Evolutionary conservation across 805 yeast species (phyloP).

Genomic region (Ogataea corticis): DNA sequence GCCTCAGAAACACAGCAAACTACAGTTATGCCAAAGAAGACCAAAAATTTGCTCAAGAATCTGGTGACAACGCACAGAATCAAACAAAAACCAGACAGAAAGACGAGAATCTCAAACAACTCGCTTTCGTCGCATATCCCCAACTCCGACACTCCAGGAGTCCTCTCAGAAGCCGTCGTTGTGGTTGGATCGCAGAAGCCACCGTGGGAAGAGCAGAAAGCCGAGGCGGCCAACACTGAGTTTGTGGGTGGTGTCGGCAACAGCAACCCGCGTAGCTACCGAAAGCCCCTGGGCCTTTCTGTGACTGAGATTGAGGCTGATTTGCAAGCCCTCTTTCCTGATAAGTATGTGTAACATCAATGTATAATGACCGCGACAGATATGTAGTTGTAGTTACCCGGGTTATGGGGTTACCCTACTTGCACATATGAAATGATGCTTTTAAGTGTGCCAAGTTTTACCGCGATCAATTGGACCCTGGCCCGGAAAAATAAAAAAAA

Average conservation of each 20-base stretch:
- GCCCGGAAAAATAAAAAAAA: background rate
- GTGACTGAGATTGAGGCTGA: constrained; percentile 32
- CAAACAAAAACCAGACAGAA: background rate
- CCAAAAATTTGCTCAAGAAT: constrained; percentile 2
- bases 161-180: background rate
- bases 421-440: too few relatives aligned
- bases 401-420: background rate
- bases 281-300: constrained; percentile 30
- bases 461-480: background rate
- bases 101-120: background rate
- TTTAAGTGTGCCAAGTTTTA: background rate
- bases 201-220: background rate
- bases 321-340: constrained; percentile 14
- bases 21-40: background rate
- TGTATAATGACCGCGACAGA: background rate
- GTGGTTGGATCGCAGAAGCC: background rate
- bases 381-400: background rate
- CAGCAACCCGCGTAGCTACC: constrained; percentile 19
- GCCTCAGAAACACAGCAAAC: too few relatives aligned
- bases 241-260: constrained; percentile 23
- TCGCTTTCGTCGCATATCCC: background rate
- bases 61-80: constrained; percentile 10
- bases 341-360: background rate
- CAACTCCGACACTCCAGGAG: background rate
- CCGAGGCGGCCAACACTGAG: constrained; percentile 5